Percentiles rank a stretch among this genome's conserved stretches.
These are phyloP conservation scores for Fagus crenata DNA, from an alignment of 306 rosid genomes.

Conservation along the genomic window DNA sequence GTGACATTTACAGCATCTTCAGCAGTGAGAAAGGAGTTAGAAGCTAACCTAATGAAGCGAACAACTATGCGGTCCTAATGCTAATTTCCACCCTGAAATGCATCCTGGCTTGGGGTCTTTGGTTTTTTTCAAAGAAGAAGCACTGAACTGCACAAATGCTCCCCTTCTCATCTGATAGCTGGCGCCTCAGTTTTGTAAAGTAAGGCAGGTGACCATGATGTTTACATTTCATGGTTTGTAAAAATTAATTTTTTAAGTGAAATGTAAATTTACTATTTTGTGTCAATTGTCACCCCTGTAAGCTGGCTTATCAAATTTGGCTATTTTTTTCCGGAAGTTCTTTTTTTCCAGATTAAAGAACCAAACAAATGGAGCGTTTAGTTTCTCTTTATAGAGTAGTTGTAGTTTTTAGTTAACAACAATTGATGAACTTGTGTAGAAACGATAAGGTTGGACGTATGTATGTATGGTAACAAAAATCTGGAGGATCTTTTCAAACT, in stretches of 20 bases:
- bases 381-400: neutral
- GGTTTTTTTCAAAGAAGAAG: slow-evolving; percentile 5
- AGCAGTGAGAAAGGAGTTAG: slow-evolving; percentile 22
- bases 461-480: neutral
- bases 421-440: neutral
- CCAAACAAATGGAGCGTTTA: neutral
- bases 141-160: slow-evolving; percentile 15
- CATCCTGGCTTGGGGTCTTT: neutral
- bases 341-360: neutral
- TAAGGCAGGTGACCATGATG: neutral
- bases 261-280: neutral
- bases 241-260: neutral
- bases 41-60: slow-evolving; percentile 28
- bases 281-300: neutral
- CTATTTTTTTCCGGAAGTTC: neutral
- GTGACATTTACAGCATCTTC: slow-evolving; percentile 57
- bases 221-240: neutral
- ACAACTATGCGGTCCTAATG: neutral
- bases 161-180: neutral
- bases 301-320: neutral
- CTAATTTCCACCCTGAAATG: neutral
- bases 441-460: neutral
- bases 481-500: neutral
- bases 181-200: neutral
- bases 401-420: neutral